Base-by-base conservation (phyloP, 495 filamentous ascomycete species). In the Zalerion maritima region DNA sequence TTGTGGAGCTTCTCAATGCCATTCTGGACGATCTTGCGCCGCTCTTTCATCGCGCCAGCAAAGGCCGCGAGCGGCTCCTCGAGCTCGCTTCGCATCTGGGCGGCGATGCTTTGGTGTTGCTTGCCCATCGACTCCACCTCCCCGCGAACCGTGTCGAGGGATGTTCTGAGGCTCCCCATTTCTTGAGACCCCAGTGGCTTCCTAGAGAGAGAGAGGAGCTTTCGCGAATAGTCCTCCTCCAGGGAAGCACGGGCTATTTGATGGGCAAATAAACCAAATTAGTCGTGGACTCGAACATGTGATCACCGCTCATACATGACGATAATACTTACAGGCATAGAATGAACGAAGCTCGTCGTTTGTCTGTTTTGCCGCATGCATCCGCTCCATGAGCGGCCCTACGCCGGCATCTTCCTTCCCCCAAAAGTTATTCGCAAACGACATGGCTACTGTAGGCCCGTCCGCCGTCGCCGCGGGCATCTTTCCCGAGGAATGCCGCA, bases 401-500 rank as follows among this genome's bases (percentile, higher is more conserved):
- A 96, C 81, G 40, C 91, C 91, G 22, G 91, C 91, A 62, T 99
- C 91, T 52, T 99, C 85, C 64, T 87, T 94, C 36, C 91, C 91
- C 91, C 91, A 99, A 57, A 99, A 99, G 51, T 99, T 96, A 59
- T 96, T 96, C 45, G 91, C 85, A 56, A 96, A 69, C 36, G 62
- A 68, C 32, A 68, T 49, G 32, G 57, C 45, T 12, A 63, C 58
- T 28, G 59, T 50, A 34, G 61, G 60, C 28, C 40, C 50, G 12
- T 60, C 58, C 24, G 34, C 37, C 16, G 26, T 38, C 32, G 47
- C 38, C 36, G 40, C 38, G 28, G 48, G 44, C 50, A 54, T 54
- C 35, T 32, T 38, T 37, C 40, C 37, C n/a, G n/a, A n/a, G n/a
- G n/a, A n/a, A n/a, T n/a, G n/a, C n/a, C n/a, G n/a, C n/a, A n/a